Evolutionary conservation across 352 stramenopile species (phyloP), one percentile per base, ranked within the genome.

Genomic region (Globisporangium solare): DNA sequence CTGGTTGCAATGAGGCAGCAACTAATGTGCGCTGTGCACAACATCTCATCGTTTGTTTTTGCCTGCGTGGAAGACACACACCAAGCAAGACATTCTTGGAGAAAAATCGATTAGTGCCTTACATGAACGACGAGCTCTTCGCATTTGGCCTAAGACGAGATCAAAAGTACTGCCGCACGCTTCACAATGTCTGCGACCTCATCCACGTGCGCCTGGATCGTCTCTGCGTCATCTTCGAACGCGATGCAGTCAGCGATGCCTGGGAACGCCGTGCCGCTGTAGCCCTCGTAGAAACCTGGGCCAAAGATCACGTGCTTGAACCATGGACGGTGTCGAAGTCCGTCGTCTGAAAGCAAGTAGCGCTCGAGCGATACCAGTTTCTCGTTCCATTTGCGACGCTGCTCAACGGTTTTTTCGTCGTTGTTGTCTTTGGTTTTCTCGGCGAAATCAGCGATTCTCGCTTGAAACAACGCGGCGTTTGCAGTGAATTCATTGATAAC

Each of bases 301-400:
- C 74, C 74, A n/a, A 87, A 84, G 51, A 86, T 70, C 40, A 84
- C 74, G 53, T 84, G 73, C 49, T 79, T 79, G 67, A 72, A 86
- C 74, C 73, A 86, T 14, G 45, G 46, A 15, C 73, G 74, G 42
- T 86, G 76, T 2, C 70, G 71, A 14, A 86, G 60, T 3, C 74
- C 76, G 0, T 55, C 32, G 1, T 79, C 63, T n/a, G 66, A 39
- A n/a, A 76, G 58, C 5, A 86, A 56, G 24, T 83, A 54, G 17
- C 76, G 69, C 61, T 86, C 76, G 24, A 84, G 60, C 47, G 61
- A 65, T 49, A 79, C 67, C 22, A 86, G 70, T 45, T 83, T 79
- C 41, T 69, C 35, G 53, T 86, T 86, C 63, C 71, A 71, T 47
- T 61, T 58, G 46, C 56, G 49, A 15, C 22, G 31, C 31, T 35